Percentiles rank a stretch among this genome's conserved stretches.
Conservation (phyloP, 768 basidiomycete genomes). For the Paxillus rubicundulus region DNA sequence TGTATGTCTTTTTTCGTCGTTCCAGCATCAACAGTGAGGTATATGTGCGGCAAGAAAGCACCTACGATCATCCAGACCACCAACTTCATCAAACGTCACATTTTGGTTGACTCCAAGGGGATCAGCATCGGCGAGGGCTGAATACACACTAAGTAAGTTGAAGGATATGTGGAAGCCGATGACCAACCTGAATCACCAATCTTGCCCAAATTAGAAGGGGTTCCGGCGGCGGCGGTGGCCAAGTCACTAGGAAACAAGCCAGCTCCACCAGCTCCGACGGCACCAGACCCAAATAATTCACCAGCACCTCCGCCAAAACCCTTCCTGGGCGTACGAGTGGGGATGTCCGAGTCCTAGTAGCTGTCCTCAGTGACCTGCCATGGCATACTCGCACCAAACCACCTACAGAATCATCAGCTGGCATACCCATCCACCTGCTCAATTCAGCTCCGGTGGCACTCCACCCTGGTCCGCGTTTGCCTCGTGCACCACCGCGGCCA, state of each 20-base stretch:
- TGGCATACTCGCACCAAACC: not conserved
- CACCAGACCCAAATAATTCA: conserved; percentile 50
- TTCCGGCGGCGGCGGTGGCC: conserved; percentile 64
- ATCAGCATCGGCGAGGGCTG: conserved; percentile 91
- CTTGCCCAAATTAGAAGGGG: conserved; percentile 83
- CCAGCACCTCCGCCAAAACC: conserved; percentile 48
- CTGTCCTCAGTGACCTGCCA: not conserved
- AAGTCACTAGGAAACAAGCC: conserved; percentile 60
- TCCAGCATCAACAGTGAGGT: not conserved
- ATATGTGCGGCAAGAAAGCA: not conserved
- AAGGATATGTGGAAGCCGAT: conserved; percentile 12
- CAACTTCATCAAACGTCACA: conserved; percentile 95
- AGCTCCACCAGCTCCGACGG: conserved; percentile 46
- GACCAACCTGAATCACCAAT: conserved; percentile 70
- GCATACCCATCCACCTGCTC: conserved; percentile 73
- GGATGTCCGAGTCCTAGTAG: conserved; percentile 66
- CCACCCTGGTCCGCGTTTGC: conserved; percentile 62
- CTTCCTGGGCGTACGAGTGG: conserved; percentile 68
- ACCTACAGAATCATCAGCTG: conserved; percentile 65
- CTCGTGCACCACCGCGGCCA: conserved; percentile 39
- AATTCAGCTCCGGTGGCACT: conserved; percentile 77
- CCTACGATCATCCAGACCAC: conserved; percentile 91
- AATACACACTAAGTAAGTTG: conserved; percentile 5
- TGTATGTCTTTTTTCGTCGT: conserved; percentile 69
- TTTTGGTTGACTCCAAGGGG: conserved; percentile 91